Evolutionary conservation across 192 early-diverging fungal genomes (phyloP).

Genomic region (Kappamyces sp.): DNA sequence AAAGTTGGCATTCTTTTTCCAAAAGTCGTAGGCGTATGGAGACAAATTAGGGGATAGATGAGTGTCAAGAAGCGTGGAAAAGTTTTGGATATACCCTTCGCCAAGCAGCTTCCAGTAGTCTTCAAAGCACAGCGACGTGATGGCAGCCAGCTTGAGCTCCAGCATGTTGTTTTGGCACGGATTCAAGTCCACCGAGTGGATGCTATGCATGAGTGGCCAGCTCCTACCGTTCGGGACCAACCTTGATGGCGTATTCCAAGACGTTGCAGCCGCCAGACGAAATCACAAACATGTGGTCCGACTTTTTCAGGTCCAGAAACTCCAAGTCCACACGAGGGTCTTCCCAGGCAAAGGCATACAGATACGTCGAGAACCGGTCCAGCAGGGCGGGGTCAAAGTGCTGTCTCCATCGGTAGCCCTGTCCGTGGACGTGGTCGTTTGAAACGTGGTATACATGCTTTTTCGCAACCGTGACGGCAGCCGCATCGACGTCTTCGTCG

Average conservation of each 20-base stretch:
- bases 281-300: slow-evolving; percentile 71
- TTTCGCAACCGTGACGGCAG: background rate
- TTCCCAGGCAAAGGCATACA: slow-evolving; percentile 86
- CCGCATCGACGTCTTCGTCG: slow-evolving; percentile 24
- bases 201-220: slow-evolving; percentile 26
- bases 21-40: slow-evolving; percentile 70
- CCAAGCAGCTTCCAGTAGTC: slow-evolving; percentile 80
- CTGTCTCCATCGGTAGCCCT: slow-evolving; percentile 42
- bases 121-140: slow-evolving; percentile 50
- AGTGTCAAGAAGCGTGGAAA: slow-evolving; percentile 55
- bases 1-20: slow-evolving; percentile 60
- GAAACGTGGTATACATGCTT: slow-evolving; percentile 23
- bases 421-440: slow-evolving; percentile 41
- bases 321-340: slow-evolving; percentile 71
- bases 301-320: slow-evolving; percentile 55
- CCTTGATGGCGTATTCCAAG: slow-evolving; percentile 69
- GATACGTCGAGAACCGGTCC: slow-evolving; percentile 72
- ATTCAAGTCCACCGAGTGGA: slow-evolving; percentile 83
- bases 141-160: slow-evolving; percentile 74
- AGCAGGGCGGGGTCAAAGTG: slow-evolving; percentile 40
- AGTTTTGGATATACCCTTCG: slow-evolving; percentile 55
- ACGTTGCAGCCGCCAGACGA: slow-evolving; percentile 80
- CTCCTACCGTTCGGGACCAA: slow-evolving; percentile 41
- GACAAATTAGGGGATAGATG: slow-evolving; percentile 66
- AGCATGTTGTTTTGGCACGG: slow-evolving; percentile 89